Percentiles rank a stretch among this genome's conserved stretches.
phyloP scores from a whole-genome alignment of 345 rosid species.

The Lumnitzera racemosa region DNA sequence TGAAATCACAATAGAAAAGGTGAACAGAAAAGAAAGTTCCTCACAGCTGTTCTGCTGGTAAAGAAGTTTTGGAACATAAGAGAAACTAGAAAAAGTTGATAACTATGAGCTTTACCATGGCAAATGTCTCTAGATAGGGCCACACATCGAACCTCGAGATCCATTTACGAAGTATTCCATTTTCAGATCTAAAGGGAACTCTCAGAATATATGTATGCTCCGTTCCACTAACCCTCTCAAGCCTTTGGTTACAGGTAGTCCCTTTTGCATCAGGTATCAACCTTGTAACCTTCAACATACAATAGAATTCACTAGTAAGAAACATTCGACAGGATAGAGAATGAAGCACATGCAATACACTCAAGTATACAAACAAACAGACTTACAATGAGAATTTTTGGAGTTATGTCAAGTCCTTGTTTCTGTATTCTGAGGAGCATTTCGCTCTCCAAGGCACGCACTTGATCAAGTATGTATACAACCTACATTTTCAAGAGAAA shows the following conservation, averaged over 20 bases:
- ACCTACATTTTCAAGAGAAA: constrained; percentile 34
- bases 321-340: neutral
- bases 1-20: too few species aligned
- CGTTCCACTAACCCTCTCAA: constrained; percentile 94
- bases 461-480: constrained; percentile 97
- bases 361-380: neutral
- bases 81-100: too few species aligned
- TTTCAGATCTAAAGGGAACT: constrained; percentile 89
- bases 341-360: neutral
- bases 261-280: constrained; percentile 93
- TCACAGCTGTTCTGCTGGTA: too few species aligned
- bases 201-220: constrained; percentile 74
- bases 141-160: constrained; percentile 97
- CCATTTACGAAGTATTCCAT: constrained; percentile 88
- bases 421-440: constrained; percentile 79
- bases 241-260: constrained; percentile 79
- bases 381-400: constrained; percentile 83
- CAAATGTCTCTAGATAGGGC: constrained; percentile 91
- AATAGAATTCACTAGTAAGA: constrained; percentile 7
- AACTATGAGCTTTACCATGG: constrained; percentile 42
- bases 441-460: constrained; percentile 87
- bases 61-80: too few species aligned
- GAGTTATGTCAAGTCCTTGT: constrained; percentile 82
- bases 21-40: too few species aligned
- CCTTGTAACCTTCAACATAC: constrained; percentile 64